phyloP scores from a whole-genome alignment of 768 basidiomycete genomes.

The Crassisporium funariophilum region DNA sequence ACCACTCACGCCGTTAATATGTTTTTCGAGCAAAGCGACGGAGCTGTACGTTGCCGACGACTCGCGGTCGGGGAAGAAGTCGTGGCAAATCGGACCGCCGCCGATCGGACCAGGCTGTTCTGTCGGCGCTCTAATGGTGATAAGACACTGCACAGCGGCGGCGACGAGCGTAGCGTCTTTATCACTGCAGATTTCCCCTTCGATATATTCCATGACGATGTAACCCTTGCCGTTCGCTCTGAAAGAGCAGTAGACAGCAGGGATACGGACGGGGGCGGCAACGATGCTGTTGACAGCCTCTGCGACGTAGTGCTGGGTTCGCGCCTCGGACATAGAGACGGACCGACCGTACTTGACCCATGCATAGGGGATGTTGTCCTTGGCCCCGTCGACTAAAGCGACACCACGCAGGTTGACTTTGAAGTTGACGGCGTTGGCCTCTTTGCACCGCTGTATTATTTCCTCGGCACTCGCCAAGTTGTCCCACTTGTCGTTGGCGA shows the following conservation, averaged over 20 bases:
- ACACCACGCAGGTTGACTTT: too few species aligned
- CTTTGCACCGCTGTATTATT: too few species aligned
- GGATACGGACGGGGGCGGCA: not conserved
- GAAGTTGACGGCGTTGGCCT: too few species aligned
- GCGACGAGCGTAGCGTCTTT: conserved; percentile 3
- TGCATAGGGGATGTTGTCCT: too few species aligned
- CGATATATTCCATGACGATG: conserved; percentile 7
- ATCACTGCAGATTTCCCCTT: conserved; percentile 2
- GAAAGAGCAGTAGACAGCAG: conserved; percentile 5
- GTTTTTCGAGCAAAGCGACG: conserved; percentile 1
- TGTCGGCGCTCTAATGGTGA: not conserved
- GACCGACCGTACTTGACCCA: conserved; percentile 4
- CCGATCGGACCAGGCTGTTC: conserved; percentile 3
- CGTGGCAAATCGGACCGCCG: conserved; percentile 4
- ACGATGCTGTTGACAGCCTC: not conserved
- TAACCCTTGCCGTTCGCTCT: not conserved
- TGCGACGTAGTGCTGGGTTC: conserved; percentile 6
- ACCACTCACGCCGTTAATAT: conserved; percentile 6
- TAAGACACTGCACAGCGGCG: conserved; percentile 4
- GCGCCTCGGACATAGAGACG: conserved; percentile 4
- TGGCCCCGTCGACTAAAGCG: too few species aligned
- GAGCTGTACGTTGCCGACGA: not conserved
- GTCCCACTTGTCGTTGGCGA: too few species aligned
- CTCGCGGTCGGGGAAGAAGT: conserved; percentile 6
- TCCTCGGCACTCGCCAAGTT: too few species aligned